Base-by-base conservation (phyloP, 2,329 filamentous ascomycete genomes). In the Zalaria sp. region DNA sequence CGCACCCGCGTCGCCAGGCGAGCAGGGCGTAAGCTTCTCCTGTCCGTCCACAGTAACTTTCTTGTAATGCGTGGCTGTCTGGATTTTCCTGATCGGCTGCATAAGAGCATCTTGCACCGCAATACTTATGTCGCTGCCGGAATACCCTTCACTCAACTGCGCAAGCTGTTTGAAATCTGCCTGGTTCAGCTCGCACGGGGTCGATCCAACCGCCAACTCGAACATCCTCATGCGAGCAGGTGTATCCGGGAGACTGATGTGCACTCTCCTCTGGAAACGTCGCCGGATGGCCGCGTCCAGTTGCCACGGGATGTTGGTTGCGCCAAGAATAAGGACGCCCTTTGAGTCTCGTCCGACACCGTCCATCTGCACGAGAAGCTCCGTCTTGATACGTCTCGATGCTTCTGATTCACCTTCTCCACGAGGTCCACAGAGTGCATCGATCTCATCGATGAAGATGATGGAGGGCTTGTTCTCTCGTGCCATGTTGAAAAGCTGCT, bases 281-380 rank as follows among this genome's bases (percentile, higher is more conserved):
- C 91, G 77, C 52, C 91, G 81, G 54, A 98, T 98, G 52, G 91
- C 91, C 7, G 86, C 83, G 60, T 98, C 91, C 38, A 98, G 73
- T 69, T 98, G 89, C 91, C 91, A 98, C 11, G 91, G 91, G 47
- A 98, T 96, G 60, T 98, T 98, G 43, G 91, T 98, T 41, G 91
- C 91, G 46, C 91, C 91, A 3, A 98, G 75, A 34, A 98, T 93
- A 25, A 98, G 70, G 5, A 98, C 89, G 18, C 89, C 91, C 54
- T 83, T 87, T 47, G 83, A 89, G 63, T 98, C 91, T 48, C 93
- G 89, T 48, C 91, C 93, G 6, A 98, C 91, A 65, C 91, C 93
- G 54, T 98, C 91, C 91, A 98, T 98, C 64, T 98, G 91, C 11
- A 98, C 89, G 9, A 98, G 78, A 56, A 98, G 79, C 63, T 98